phyloP scores from a whole-genome alignment of 2,329 filamentous ascomycete genomes.

The Fusarium piperis region DNA sequence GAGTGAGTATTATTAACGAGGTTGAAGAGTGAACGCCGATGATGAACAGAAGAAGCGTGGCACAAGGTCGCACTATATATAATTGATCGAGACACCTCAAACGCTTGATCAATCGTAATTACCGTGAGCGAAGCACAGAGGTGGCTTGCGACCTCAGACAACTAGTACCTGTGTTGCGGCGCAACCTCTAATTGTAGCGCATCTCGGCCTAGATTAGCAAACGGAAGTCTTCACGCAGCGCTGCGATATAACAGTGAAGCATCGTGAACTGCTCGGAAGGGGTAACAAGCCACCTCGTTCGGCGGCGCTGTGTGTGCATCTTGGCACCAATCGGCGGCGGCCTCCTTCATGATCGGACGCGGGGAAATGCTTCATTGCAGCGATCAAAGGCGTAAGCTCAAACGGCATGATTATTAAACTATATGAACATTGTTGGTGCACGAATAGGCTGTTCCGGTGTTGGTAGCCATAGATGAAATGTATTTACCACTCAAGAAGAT shows the following conservation, averaged over 20 bases:
- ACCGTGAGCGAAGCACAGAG: neutral
- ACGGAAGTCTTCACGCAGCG: constrained; percentile 7
- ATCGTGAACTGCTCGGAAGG: constrained; percentile 19
- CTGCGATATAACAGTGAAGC: neutral
- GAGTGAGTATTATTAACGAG: neutral
- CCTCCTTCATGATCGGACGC: neutral
- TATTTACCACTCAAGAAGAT: neutral
- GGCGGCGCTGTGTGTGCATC: constrained; percentile 7
- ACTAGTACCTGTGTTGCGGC: constrained; percentile 4
- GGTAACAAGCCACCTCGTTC: constrained; percentile 20
- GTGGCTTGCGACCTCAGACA: constrained; percentile 12
- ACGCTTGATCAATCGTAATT: neutral
- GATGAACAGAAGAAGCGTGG: neutral
- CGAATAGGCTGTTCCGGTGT: neutral
- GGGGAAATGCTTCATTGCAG: constrained; percentile 5
- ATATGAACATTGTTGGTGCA: neutral
- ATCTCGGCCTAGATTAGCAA: neutral
- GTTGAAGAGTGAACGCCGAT: neutral
- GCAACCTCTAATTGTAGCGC: neutral
- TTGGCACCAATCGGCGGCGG: constrained; percentile 7
- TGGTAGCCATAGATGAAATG: neutral
- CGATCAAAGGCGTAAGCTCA: neutral
- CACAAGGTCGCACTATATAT: neutral
- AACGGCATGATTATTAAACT: constrained; percentile 10
- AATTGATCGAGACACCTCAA: neutral